Base-by-base conservation (phyloP, 1,139 yeast genomes). In the Hansenula sp. region DNA sequence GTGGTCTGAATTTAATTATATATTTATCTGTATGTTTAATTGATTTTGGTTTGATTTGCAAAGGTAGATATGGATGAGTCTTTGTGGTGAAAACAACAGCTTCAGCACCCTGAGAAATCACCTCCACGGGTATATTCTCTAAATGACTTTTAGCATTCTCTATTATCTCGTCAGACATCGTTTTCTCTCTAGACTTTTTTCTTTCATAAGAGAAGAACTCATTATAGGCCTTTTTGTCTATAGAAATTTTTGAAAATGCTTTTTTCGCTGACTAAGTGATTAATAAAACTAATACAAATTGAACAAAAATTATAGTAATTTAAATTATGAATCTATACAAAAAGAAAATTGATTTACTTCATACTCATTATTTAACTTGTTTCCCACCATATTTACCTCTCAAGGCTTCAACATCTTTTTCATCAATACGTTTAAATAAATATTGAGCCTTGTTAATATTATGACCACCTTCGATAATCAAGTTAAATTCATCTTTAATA, bases 31-130 rank as follows among this genome's bases (percentile, higher is more conserved):
- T 47, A 38, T 65, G 59, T 16, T 51, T 46, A 11, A 48, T 35
- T 38, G 51, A 33, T 46, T 39, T 32, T 55, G 61, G 37, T 36
- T 48, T n/a, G 41, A 44, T 34, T 7, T 29, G 27, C 2, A 45
- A 13, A 16, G 73, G 68, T 27, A 72, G 56, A 56, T 82, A 89
- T 14, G 97, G 97, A 59, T 88, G 96, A 3, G 61, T 60, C 0
- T 59, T 44, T 0, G 94, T 75, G 26, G 69, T 63, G 59, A 84
- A 87, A 2, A 89, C 92, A 19, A 87, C 70, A 0, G 97, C 96
- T 57, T 90, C 97, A 1, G 97, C 97, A n/a, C 97, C 97, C 58
- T 90, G 97, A 0, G 96, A 85, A 2, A 87, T 67, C 32, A 80
- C 69, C 3, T 61, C 55, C 12, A 82, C 52, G 4, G 79, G 75